A percentile compares a stretch with the other conserved stretches of the same genome.
phyloP scores from a whole-genome alignment of 805 yeast genomes.

The Lachancea thermotolerans region DNA sequence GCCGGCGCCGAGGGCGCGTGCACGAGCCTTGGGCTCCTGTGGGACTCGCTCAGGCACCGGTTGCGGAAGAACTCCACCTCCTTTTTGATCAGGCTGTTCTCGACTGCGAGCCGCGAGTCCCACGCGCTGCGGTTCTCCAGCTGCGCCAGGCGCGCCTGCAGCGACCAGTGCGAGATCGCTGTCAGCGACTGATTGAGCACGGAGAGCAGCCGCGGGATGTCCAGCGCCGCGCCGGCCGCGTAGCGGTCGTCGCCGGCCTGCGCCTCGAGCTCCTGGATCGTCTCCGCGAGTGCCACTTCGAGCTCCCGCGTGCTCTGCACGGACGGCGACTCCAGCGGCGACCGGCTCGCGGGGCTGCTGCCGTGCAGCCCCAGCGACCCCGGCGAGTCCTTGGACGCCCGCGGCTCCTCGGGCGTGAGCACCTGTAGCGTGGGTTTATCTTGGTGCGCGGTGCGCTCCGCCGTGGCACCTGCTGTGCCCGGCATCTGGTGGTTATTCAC shows the following conservation, averaged over 20 bases:
- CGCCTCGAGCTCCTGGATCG: slow-evolving; percentile 14
- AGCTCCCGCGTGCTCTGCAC: slow-evolving; percentile 20
- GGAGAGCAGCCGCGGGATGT: slow-evolving; percentile 16
- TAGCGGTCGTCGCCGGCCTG: not conserved
- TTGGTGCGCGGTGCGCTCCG: not conserved
- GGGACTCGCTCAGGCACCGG: slow-evolving; percentile 8
- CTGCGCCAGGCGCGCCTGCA: slow-evolving; percentile 27
- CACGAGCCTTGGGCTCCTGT: not conserved
- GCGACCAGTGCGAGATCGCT: slow-evolving; percentile 29
- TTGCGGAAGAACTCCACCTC: slow-evolving; percentile 23
- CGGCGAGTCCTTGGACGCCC: not conserved
- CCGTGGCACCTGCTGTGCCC: too few species aligned
- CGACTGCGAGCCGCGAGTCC: slow-evolving; percentile 23
- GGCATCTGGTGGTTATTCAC: too few species aligned
- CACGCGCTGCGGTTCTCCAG: slow-evolving; percentile 14
- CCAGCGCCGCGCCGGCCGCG: slow-evolving; percentile 8
- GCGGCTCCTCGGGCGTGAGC: slow-evolving; percentile 11
- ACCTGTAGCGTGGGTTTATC: not conserved
- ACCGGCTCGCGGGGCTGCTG: not conserved
- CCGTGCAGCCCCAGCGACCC: not conserved
- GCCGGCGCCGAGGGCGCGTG: too few species aligned
- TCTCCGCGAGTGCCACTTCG: slow-evolving; percentile 16
- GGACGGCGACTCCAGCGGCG: slow-evolving; percentile 11
- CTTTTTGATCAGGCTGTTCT: slow-evolving; percentile 18
- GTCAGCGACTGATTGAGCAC: slow-evolving; percentile 24